Evolutionary conservation across 108 stramenopile genomes (phyloP).

Genomic region (Ochromonas danica): DNA sequence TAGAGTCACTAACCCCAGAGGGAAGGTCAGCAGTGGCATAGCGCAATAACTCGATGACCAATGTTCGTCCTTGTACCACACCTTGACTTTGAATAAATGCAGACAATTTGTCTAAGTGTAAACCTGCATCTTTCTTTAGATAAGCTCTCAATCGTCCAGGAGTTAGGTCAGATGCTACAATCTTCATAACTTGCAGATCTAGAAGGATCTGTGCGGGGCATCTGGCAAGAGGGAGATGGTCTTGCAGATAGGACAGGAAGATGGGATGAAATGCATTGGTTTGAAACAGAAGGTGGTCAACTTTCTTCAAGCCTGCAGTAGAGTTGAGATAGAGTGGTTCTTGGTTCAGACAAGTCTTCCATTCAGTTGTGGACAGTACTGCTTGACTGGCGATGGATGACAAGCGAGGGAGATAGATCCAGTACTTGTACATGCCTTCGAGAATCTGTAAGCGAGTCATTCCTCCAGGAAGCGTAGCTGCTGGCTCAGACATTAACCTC

Average conservation of each 20-base stretch:
- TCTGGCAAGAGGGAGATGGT: background rate
- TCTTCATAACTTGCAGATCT: background rate
- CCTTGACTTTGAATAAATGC: too few relatives aligned
- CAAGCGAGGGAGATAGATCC: background rate
- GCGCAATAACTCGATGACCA: background rate
- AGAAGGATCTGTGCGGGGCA: background rate
- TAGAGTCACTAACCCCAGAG: background rate
- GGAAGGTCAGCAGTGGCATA: background rate
- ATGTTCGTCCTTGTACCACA: too few relatives aligned
- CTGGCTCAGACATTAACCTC: background rate
- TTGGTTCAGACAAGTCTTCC: background rate
- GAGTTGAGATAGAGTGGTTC: background rate
- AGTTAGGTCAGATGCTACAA: background rate
- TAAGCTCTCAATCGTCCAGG: background rate
- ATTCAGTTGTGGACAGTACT: background rate
- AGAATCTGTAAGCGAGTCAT: background rate
- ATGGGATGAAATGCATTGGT: background rate
- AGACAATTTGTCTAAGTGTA: background rate
- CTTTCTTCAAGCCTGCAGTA: background rate
- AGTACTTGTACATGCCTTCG: constrained; percentile 18
- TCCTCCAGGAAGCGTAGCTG: background rate
- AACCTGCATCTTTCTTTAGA: background rate
- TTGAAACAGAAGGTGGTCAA: background rate
- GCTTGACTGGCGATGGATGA: background rate
- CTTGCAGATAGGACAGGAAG: background rate